Base-by-base conservation (phyloP, 371 early-diverging fungal genomes). In the Homolaphlyctis polyrhiza region DNA sequence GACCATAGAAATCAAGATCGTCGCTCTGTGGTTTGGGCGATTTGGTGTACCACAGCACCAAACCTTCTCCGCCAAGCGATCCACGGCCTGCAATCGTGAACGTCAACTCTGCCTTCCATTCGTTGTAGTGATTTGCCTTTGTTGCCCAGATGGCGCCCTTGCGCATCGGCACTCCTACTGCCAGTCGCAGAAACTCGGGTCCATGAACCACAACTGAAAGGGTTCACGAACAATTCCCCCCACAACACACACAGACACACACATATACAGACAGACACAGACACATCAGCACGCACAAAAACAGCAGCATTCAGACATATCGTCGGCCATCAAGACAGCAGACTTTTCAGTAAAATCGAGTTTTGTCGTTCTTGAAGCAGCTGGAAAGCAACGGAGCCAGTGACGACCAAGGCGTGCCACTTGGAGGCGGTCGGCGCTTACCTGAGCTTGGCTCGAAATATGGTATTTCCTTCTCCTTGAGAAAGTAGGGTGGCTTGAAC, bases 1-100 rank as follows among this genome's bases (percentile, higher is more conserved):
- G 52, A 27, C 52, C 52, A 35, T 66, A 57, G 30, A 62, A 64
- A 35, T 62, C 54, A 4, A 28, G 6, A 13, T 18, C 6, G 28
- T 25, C 25, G 27, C 2, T 11, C 16, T 16, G 25, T 11, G 66
- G 32, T 32, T 50, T 21, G 27, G 52, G 8, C 11, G 11, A 11
- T 14, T 51, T 27, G 6, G 89, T 85, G 69, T 91, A 91, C 94
- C 94, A 94, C 64, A 94, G 86, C 13, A 91, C 91, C 18, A 94
- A 62, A n/a, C 94, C 94, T 43, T 87, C 83, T 45, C 91, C 91
- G 25, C 94, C 92, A 34, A 84, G 70, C 57, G 77, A 68, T 35
- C 81, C 77, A 16, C 81, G 79, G 0, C 94, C 94, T 35, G 71
- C 71, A 2, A 89, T 82, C 36, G 69, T 75, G 70, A 91, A 85